Conservation (phyloP, 345 rosid genomes). For the Hibiscus tridactylites region DNA sequence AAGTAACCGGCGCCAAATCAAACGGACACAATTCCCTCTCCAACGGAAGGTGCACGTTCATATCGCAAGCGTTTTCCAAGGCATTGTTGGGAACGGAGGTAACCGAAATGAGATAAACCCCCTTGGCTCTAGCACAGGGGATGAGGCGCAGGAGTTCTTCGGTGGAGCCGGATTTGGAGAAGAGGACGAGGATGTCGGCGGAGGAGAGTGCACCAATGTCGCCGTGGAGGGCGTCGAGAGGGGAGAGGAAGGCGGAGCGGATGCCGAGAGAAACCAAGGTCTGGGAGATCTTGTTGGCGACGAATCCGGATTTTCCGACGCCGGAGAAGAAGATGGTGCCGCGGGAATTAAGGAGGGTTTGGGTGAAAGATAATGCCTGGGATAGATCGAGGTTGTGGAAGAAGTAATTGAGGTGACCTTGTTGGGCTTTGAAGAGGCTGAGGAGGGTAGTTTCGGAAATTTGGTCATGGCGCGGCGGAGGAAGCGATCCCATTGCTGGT, state of each 20-base stretch:
- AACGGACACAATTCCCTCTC: slow-evolving; percentile 90
- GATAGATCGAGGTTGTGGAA: slow-evolving; percentile 76
- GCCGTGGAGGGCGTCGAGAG: slow-evolving; percentile 90
- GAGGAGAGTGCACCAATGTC: slow-evolving; percentile 68
- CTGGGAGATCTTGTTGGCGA: slow-evolving; percentile 85
- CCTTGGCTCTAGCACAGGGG: slow-evolving; percentile 84
- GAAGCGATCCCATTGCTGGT: slow-evolving; percentile 38
- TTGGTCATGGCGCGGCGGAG: slow-evolving; percentile 14
- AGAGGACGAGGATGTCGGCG: slow-evolving; percentile 53
- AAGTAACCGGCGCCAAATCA: slow-evolving; percentile 94
- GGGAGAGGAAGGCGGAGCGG: slow-evolving; percentile 69
- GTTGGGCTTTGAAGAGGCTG: slow-evolving; percentile 82
- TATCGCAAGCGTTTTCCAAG: slow-evolving; percentile 50
- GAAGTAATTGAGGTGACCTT: slow-evolving; percentile 80
- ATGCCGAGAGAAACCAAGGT: slow-evolving; percentile 79
- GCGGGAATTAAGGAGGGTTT: slow-evolving; percentile 46
- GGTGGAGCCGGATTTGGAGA: slow-evolving; percentile 83
- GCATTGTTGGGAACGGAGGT: slow-evolving; percentile 73
- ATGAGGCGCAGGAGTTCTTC: slow-evolving; percentile 82
- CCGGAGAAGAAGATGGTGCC: slow-evolving; percentile 90
- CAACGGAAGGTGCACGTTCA: slow-evolving; percentile 84
- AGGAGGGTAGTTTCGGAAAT: slow-evolving; percentile 52
- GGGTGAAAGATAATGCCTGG: slow-evolving; percentile 66
- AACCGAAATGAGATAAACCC: slow-evolving; percentile 56
- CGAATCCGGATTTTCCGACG: slow-evolving; percentile 94